These are phyloP conservation scores for Zopfia rhizophila DNA, from an alignment of 2,329 filamentous ascomycete species.

Conservation along the genomic window DNA sequence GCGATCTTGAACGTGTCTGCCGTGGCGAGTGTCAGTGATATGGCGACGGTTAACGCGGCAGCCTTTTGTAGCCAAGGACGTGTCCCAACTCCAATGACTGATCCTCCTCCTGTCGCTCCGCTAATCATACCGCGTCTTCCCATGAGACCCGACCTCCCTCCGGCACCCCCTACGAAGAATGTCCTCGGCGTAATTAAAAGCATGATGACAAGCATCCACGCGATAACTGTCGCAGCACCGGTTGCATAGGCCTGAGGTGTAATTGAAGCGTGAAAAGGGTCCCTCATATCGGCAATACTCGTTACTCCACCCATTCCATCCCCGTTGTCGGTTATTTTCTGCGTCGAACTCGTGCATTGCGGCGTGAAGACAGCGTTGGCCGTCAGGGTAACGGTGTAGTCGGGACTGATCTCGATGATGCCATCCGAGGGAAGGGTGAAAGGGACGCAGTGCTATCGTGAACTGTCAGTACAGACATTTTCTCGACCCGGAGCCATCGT, in stretches of 20 bases:
- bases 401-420: slow-evolving; percentile 63
- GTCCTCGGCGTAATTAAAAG: slow-evolving; percentile 94
- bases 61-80: slow-evolving; percentile 90
- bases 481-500: slow-evolving; percentile 8
- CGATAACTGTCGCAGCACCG: slow-evolving; percentile 87
- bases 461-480: slow-evolving; percentile 31
- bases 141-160: slow-evolving; percentile 75
- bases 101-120: slow-evolving; percentile 69
- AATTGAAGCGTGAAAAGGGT: slow-evolving; percentile 93
- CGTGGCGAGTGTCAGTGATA: slow-evolving; percentile 93
- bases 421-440: slow-evolving; percentile 70
- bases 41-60: slow-evolving; percentile 70
- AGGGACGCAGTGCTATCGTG: slow-evolving; percentile 66
- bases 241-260: slow-evolving; percentile 95
- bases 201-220: slow-evolving; percentile 93
- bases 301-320: slow-evolving; percentile 54
- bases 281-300: slow-evolving; percentile 73
- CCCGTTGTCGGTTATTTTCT: slow-evolving; percentile 50
- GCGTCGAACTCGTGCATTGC: slow-evolving; percentile 59
- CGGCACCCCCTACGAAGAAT: slow-evolving; percentile 81
- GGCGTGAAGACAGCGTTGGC: slow-evolving; percentile 70
- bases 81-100: slow-evolving; percentile 85
- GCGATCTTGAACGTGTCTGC: slow-evolving; percentile 90
- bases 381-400: slow-evolving; percentile 68
- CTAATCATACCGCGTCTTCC: slow-evolving; percentile 86